Conservation (phyloP, 768 basidiomycete species). For the Lentinula detonsa region DNA sequence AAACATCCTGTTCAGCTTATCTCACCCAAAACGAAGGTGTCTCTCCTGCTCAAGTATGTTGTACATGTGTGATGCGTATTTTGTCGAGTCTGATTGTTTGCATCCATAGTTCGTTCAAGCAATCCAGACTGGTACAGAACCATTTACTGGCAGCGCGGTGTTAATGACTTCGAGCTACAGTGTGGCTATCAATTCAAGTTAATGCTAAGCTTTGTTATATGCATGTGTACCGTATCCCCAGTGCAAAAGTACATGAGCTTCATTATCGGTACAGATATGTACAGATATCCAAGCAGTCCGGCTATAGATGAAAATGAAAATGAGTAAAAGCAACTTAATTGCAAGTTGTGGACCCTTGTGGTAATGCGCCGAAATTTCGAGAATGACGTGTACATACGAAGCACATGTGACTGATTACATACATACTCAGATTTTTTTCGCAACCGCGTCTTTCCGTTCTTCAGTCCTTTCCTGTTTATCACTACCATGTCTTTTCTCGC, state of each 20-base stretch:
- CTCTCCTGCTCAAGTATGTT: conserved; percentile 34
- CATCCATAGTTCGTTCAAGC: conserved; percentile 39
- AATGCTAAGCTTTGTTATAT: background rate
- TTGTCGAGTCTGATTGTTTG: background rate
- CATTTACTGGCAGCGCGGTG: conserved; percentile 44
- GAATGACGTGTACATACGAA: background rate
- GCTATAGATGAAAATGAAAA: too few relatives aligned
- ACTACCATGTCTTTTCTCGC: conserved; percentile 64
- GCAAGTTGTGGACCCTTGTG: too few relatives aligned
- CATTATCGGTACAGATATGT: background rate
- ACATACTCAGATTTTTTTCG: background rate
- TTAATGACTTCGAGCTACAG: conserved; percentile 36
- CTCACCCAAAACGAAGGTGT: conserved; percentile 41
- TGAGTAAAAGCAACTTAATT: too few relatives aligned
- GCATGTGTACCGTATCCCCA: background rate
- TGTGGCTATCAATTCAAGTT: conserved; percentile 24
- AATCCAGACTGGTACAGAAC: conserved; percentile 51
- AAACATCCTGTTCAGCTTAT: conserved; percentile 28
- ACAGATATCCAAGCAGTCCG: background rate
- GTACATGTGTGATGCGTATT: background rate
- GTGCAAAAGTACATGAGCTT: too few relatives aligned
- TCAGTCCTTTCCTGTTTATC: conserved; percentile 33
- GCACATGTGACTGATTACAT: background rate
- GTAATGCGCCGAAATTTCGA: background rate
- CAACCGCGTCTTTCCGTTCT: conserved; percentile 3